Evolutionary conservation across 495 filamentous ascomycete genomes (phyloP).

Genomic region (Talaromyces ruber): DNA sequence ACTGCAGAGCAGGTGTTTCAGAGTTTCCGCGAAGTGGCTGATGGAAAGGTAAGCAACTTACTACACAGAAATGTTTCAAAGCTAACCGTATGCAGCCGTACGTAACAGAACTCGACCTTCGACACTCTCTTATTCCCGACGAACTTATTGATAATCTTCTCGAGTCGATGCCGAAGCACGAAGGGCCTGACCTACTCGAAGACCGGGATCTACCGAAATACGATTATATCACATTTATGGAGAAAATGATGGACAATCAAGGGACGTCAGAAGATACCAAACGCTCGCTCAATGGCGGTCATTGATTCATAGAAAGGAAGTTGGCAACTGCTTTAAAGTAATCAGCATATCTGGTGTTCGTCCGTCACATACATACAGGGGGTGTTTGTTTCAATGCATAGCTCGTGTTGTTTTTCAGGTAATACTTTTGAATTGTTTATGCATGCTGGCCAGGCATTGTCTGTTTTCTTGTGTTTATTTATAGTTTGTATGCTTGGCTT

Average conservation of each 20-base stretch:
- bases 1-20: constrained; percentile 97
- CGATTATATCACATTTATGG: constrained; percentile 92
- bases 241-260: constrained; percentile 49
- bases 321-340: constrained; percentile 7
- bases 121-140: constrained; percentile 89
- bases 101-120: constrained; percentile 92
- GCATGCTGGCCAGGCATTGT: constrained; percentile 14
- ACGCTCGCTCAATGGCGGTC: constrained; percentile 19
- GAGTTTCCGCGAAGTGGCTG: constrained; percentile 90
- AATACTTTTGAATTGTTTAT: constrained; percentile 5
- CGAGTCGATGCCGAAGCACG: constrained; percentile 72
- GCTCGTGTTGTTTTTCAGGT: constrained; percentile 12
- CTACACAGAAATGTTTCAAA: not conserved
- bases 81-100: constrained; percentile 53
- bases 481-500: constrained; percentile 10
- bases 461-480: constrained; percentile 14
- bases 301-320: constrained; percentile 11
- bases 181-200: constrained; percentile 68
- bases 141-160: constrained; percentile 89
- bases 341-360: constrained; percentile 8
- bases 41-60: constrained; percentile 63
- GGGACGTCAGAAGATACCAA: not conserved
- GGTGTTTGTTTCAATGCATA: constrained; percentile 8
- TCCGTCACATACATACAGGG: constrained; percentile 1
- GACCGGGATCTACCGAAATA: constrained; percentile 72